Evolutionary conservation across 345 rosid genomes (phyloP).

Genomic region (Salix exigua): DNA sequence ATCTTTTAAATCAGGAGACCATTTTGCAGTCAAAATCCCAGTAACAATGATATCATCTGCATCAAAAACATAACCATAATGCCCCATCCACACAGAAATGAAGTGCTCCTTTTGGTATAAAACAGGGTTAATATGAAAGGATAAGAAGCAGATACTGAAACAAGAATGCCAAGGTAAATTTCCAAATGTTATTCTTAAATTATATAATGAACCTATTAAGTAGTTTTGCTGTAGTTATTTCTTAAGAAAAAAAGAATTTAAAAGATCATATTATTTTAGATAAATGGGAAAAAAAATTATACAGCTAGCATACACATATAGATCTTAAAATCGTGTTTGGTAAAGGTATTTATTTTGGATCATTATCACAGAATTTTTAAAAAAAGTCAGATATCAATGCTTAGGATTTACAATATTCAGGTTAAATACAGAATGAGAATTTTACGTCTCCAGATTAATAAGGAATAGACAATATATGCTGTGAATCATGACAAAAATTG

Average conservation of each 20-base stretch:
- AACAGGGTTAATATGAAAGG: not conserved
- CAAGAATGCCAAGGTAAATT: not conserved
- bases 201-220: not conserved
- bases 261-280: not conserved
- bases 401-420: not conserved
- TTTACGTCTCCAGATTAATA: not conserved
- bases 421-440: not conserved
- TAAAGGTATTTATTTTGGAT: not conserved
- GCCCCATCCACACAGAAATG: not conserved
- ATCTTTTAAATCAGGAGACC: conserved; percentile 91
- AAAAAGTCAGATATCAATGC: too few species aligned
- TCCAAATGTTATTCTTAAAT: not conserved
- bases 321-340: not conserved
- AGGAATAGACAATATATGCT: not conserved
- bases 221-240: not conserved
- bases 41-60: conserved; percentile 87
- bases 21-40: conserved; percentile 81
- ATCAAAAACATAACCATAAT: not conserved
- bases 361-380: not conserved
- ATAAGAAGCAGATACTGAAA: not conserved
- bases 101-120: not conserved
- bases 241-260: not conserved
- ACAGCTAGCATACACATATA: not conserved
- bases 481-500: not conserved
- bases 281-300: too few species aligned